Base-by-base conservation (phyloP, 345 rosid genomes). In the Lepidium didymum region DNA sequence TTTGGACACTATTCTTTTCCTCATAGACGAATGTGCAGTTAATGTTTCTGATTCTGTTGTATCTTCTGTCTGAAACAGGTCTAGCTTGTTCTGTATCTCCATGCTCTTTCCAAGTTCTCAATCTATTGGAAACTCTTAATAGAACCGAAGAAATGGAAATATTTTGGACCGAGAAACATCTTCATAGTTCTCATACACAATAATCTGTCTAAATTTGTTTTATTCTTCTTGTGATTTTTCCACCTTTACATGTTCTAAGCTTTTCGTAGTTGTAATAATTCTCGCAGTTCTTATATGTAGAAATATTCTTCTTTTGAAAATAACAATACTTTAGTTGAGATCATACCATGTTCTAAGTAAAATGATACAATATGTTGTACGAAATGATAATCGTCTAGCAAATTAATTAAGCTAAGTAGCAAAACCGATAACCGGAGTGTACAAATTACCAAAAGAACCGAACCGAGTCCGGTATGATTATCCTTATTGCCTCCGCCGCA, bases 61-160 rank as follows among this genome's bases (percentile, higher is more conserved):
- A 14, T 70, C 19, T 41, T 52, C 10, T 38, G 1, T 56, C 7
- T 65, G 62, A 31, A 68, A 66, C 86, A 94, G 96, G 96, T 49
- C 73, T 91, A 8, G 92, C 77, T 72, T 89, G 69, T 91, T 89
- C 80, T 94, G 95, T 67, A 75, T 88, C 35, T 87, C 79, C 81
- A 82, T 81, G 81, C 56, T 87, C 16, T 82, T 73, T 4, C 85
- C 83, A 80, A 84, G 66, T 72, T 81, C 83, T 1, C 83, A 64
- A 46, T 73, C 85, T 41, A 54, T 77, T 71, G 68, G 80, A 58
- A 65, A 69, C 11, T 31, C 62, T 7, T 37, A 74, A 57, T 57
- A 67, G 27, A 76, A 79, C 64, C 82, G 78, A 53, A 73, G 81
- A 64, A 75, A 72, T 55, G 62, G 68, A 40, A 59, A 57, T 21